Evolutionary conservation across 176 grass and related monocot genomes (phyloP), one percentile per base, ranked within the genome.

Genomic region (Eremochloa ophiuroides): DNA sequence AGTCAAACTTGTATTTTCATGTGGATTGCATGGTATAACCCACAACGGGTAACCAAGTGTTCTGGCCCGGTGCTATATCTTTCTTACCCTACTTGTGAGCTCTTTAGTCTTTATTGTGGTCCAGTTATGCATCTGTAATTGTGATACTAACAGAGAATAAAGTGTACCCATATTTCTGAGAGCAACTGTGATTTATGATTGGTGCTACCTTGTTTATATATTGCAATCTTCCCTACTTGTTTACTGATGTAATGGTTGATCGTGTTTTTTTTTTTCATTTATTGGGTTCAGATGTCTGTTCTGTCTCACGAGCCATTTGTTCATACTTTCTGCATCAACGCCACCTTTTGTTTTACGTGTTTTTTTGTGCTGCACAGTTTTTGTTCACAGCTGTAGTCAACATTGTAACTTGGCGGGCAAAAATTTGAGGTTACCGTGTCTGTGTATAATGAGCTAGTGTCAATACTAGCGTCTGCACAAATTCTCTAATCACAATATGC

Each of bases 121-220:
- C 55, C 0, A 26, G 35, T 66, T 75, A 30, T 27, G 27, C 58
- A 65, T 43, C 26, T 83, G 86, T 88, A 88, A 65, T 66, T 72
- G 27, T 58, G 55, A 65, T 43, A 22, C 43, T 55, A 16, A 34
- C 18, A 42, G 26, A 8, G 56, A 83, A 87, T 72, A 83, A 82
- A 56, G 12, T 62, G 7, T 26, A 42, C 34, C 20, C 22, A 17
- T 17, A 29, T 22, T 31, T 31, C 8, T 67, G 15, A 33, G 60
- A 66, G 20, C 0, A 55, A 44, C 16, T 73, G 39, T 55, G 33
- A 39, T 77, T 30, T 63, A 30, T 72, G n/a, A 17, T 79, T 56
- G 12, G 5, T 86, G 2, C 38, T 55, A 18, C 6, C 31, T 2
- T 66, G 43, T 11, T 18, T 18, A 22, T 22, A 12, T 11, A 14